Evolutionary conservation across 805 yeast genomes (phyloP).

Genomic region (Cephaloascus fragrans): DNA sequence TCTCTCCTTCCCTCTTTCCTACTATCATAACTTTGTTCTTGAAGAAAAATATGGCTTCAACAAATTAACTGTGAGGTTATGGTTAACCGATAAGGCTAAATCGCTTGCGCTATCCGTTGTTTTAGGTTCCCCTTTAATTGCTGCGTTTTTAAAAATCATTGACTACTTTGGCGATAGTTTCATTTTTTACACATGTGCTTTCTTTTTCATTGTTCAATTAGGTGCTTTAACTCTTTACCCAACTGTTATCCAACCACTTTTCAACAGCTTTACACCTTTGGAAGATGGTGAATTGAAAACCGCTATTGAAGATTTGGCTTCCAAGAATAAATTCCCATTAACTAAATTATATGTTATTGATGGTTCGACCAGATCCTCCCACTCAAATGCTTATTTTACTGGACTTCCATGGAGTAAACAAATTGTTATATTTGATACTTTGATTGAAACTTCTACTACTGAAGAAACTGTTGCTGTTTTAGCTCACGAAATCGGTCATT

Average conservation of each 20-base stretch:
- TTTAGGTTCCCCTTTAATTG: slow-evolving; percentile 65
- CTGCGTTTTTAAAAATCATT: slow-evolving; percentile 72
- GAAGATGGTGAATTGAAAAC: slow-evolving; percentile 82
- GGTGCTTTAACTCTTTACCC: slow-evolving; percentile 72
- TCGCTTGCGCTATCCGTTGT: slow-evolving; percentile 38
- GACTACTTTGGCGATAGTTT: slow-evolving; percentile 73
- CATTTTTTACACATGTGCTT: slow-evolving; percentile 68
- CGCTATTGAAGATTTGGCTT: slow-evolving; percentile 74
- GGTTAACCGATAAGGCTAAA: slow-evolving; percentile 69
- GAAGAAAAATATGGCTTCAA: slow-evolving; percentile 94
- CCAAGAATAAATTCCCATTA: slow-evolving; percentile 73
- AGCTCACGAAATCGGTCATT: slow-evolving; percentile 99
- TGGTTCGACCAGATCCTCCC: slow-evolving; percentile 94
- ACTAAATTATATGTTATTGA: slow-evolving; percentile 81
- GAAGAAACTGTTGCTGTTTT: slow-evolving; percentile 86
- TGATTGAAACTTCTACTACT: slow-evolving; percentile 68
- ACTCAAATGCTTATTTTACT: slow-evolving; percentile 92
- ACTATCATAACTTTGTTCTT: slow-evolving; percentile 75
- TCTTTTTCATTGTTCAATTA: slow-evolving; percentile 63
- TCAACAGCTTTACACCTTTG: slow-evolving; percentile 84
- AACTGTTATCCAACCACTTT: slow-evolving; percentile 81
- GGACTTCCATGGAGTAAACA: slow-evolving; percentile 97
- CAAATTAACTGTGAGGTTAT: slow-evolving; percentile 64
- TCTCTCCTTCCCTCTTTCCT: slow-evolving; percentile 55
- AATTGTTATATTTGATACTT: slow-evolving; percentile 88